A percentile compares a stretch with the other conserved stretches of the same genome.
Evolutionary conservation across 352 stramenopile species (phyloP).

Genomic region (Pythium brassicae): DNA sequence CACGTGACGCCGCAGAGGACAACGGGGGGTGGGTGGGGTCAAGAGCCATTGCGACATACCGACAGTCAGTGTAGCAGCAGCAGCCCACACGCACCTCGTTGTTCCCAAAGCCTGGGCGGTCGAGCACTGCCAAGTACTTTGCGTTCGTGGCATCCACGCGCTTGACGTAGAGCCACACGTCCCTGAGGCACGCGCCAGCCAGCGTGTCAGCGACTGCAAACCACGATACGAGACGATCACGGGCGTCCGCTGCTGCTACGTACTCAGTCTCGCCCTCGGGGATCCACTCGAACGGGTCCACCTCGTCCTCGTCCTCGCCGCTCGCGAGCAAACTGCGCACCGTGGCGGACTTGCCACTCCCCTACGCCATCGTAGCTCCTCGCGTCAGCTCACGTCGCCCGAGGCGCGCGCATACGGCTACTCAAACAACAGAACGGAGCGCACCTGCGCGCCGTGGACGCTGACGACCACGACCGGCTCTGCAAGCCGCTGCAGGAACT

Average conservation of each 20-base stretch:
- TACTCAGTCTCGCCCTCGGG: conserved; percentile 20
- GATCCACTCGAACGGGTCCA: conserved; percentile 15
- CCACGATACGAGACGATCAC: not conserved
- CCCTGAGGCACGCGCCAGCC: conserved; percentile 11
- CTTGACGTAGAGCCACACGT: conserved; percentile 77
- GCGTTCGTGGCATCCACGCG: conserved; percentile 50
- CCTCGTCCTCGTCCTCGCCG: conserved; percentile 14
- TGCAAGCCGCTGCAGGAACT: conserved; percentile 64
- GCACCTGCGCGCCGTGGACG: conserved; percentile 48
- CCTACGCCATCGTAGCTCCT: conserved; percentile 8
- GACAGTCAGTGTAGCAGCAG: too few species aligned
- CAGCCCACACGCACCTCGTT: conserved; percentile 13
- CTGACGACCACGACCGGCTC: conserved; percentile 69
- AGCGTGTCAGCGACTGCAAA: not conserved
- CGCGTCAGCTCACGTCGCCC: not conserved
- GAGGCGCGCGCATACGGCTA: not conserved
- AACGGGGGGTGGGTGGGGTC: too few species aligned
- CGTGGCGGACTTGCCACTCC: conserved; percentile 45
- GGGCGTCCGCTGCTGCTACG: not conserved
- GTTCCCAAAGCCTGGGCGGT: conserved; percentile 43
- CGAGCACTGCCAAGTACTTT: conserved; percentile 71
- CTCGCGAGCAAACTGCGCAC: conserved; percentile 36
- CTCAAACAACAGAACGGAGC: not conserved
- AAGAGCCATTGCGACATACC: too few species aligned
- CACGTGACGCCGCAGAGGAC: not conserved